Evolutionary conservation across 768 basidiomycete genomes (phyloP).

Genomic region (Termitomyces sp.): DNA sequence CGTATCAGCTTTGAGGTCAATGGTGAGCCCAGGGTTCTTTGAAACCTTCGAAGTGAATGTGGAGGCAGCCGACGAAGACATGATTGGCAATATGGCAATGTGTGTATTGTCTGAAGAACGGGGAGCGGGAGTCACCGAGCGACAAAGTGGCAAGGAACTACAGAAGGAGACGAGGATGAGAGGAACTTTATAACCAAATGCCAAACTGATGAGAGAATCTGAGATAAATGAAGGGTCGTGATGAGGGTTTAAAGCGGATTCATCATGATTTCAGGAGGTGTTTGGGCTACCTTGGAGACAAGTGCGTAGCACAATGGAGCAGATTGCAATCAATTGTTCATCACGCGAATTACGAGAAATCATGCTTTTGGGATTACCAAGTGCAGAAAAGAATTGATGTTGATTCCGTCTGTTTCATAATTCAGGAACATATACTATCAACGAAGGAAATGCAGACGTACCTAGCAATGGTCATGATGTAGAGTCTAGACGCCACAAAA

Average conservation of each 20-base stretch:
- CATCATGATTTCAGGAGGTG: slow-evolving; percentile 12
- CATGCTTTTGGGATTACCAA: background rate
- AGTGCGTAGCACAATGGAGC: no score
- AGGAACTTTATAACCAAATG: slow-evolving; percentile 4
- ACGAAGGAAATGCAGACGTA: slow-evolving; percentile 3
- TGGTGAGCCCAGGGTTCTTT: slow-evolving; percentile 15
- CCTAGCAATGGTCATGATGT: background rate
- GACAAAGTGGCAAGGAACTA: background rate
- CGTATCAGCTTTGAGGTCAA: slow-evolving; percentile 6
- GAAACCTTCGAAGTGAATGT: slow-evolving; percentile 10
- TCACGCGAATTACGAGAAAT: background rate
- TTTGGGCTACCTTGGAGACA: slow-evolving; percentile 9
- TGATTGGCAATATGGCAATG: background rate
- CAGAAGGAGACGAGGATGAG: background rate
- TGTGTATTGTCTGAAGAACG: background rate
- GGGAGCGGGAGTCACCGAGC: background rate
- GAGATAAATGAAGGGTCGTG: background rate
- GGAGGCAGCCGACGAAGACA: slow-evolving; percentile 12
- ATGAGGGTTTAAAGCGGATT: slow-evolving; percentile 5
- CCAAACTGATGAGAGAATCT: background rate
- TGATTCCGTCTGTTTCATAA: background rate
- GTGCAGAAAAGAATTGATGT: background rate
- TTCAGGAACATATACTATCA: background rate
- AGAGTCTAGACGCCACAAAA: background rate
- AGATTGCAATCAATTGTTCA: background rate